A percentile compares a stretch with the other conserved stretches of the same genome.
phyloP scores from a whole-genome alignment of 2,329 filamentous ascomycete species.

The Pseudogymnoascus sp. region DNA sequence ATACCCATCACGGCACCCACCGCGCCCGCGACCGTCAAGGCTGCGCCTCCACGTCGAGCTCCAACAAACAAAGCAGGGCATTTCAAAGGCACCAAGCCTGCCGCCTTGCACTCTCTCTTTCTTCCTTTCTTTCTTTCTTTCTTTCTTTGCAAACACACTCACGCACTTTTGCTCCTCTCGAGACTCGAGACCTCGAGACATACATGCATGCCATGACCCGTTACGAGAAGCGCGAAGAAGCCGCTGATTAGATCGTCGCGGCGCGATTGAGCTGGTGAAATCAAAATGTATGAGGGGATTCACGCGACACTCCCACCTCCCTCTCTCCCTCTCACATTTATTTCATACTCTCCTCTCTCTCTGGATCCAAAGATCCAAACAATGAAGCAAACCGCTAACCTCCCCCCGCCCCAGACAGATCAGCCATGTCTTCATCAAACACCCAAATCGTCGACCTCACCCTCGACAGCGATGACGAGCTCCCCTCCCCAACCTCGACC shows the following conservation, averaged over 20 bases:
- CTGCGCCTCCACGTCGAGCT: not conserved
- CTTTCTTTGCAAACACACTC: not conserved
- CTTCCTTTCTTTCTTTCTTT: too few species aligned
- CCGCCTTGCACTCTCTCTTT: not conserved
- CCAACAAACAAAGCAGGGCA: not conserved
- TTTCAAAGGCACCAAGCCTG: not conserved
- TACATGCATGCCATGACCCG: not conserved
- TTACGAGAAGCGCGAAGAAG: not conserved
- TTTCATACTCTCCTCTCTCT: not conserved
- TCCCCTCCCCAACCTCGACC: not conserved
- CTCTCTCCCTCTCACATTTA: not conserved
- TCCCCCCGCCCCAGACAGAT: not conserved
- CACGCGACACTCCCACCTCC: not conserved
- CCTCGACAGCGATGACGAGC: not conserved
- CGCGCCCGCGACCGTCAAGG: not conserved
- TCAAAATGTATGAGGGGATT: not conserved
- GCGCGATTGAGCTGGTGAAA: not conserved
- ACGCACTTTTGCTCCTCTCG: not conserved
- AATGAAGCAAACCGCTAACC: not conserved
- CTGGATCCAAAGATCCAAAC: too few species aligned
- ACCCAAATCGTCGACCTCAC: not conserved
- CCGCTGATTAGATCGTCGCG: not conserved
- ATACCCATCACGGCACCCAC: not conserved
- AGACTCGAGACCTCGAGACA: too few species aligned
- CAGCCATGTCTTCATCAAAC: too few species aligned